These are phyloP conservation scores for Paulownia fortunei DNA, from an alignment of 257 asterid genomes.

Conservation along the genomic window DNA sequence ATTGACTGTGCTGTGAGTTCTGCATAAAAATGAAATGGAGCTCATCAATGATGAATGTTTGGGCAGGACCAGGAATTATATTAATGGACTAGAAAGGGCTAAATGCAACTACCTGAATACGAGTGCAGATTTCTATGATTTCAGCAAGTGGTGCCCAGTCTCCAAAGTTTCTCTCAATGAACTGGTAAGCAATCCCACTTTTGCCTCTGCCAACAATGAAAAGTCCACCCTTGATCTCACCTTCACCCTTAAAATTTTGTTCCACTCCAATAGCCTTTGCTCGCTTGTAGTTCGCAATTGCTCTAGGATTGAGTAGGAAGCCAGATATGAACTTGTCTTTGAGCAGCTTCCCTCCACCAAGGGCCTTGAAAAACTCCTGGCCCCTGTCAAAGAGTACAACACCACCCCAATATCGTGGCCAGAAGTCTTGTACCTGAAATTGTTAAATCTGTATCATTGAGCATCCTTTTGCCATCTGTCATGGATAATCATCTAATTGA, in stretches of 20 bases:
- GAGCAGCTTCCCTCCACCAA: slow-evolving; percentile 87
- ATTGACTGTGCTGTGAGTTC: slow-evolving; percentile 32
- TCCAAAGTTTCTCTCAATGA: slow-evolving; percentile 84
- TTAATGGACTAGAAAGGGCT: slow-evolving; percentile 14
- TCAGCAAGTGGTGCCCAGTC: slow-evolving; percentile 91
- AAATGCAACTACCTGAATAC: slow-evolving; percentile 62
- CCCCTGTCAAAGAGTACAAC: slow-evolving; percentile 64
- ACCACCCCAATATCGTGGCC: slow-evolving; percentile 97
- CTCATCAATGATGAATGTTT: slow-evolving; percentile 24
- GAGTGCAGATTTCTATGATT: slow-evolving; percentile 70
- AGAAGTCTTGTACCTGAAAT: slow-evolving; percentile 75
- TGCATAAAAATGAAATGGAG: slow-evolving; percentile 32
- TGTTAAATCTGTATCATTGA: neutral
- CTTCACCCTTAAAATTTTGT: slow-evolving; percentile 80
- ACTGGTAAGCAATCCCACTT: slow-evolving; percentile 80
- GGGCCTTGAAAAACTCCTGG: slow-evolving; percentile 74
- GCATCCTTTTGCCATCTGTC: slow-evolving; percentile 11
- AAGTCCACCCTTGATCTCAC: slow-evolving; percentile 85
- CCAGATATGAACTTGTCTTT: slow-evolving; percentile 84
- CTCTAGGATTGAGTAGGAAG: slow-evolving; percentile 78
- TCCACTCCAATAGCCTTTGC: slow-evolving; percentile 71
- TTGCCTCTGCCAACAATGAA: slow-evolving; percentile 76
- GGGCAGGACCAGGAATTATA: slow-evolving; percentile 25
- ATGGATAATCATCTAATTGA: neutral
- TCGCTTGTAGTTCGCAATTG: slow-evolving; percentile 76